Base-by-base conservation (phyloP, 1,284 basidiomycete genomes). In the Tilletia setariae region DNA sequence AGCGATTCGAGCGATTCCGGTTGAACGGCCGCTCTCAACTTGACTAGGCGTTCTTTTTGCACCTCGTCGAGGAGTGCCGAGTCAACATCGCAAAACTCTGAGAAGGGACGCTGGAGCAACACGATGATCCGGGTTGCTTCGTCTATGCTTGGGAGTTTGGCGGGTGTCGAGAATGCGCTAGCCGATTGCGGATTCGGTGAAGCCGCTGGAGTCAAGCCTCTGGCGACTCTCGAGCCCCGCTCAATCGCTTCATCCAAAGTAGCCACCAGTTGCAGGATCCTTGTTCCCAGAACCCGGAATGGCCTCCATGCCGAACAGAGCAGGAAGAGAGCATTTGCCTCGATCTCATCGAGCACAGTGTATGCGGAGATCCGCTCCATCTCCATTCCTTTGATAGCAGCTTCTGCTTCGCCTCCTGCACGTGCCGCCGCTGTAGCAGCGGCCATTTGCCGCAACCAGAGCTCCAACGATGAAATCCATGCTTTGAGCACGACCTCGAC, bases 301-400 rank as follows among this genome's bases (percentile, higher is more conserved):
- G 88, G 71, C 89, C 85, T 15, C 89, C 91, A 51, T 88, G 90
- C 67, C 89, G 85, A 75, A 88, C 87, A 42, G 87, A 81, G 85
- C 28, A 97, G 84, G 82, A 95, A 93, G 51, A 96, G 81, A 0
- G 88, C 88, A 2, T 89, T 90, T 0, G 89, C 88, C 76, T 91
- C 90, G 46, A 94, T 87, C 67, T 85, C 85, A 64, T 83, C 83
- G 63, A 86, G 82, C 28, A 70, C 77, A 61, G 42, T 76, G 74
- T 69, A 83, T 42, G 69, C 79, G 75, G 70, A 83, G 68, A 49
- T 83, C 68, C 70, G 75, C 51, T 70, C 77, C 74, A 75, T 71
- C 68, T 74, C 72, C 64, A 74, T 62, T 21, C 74, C 69, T 65
- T 71, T 67, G 32, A 64, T 21, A 61, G 43, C 21, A 32, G 49